Evolutionary conservation across 1,139 yeast species (phyloP), one percentile per base, ranked within the genome.

Genomic region (Pneumocystis sp.): DNA sequence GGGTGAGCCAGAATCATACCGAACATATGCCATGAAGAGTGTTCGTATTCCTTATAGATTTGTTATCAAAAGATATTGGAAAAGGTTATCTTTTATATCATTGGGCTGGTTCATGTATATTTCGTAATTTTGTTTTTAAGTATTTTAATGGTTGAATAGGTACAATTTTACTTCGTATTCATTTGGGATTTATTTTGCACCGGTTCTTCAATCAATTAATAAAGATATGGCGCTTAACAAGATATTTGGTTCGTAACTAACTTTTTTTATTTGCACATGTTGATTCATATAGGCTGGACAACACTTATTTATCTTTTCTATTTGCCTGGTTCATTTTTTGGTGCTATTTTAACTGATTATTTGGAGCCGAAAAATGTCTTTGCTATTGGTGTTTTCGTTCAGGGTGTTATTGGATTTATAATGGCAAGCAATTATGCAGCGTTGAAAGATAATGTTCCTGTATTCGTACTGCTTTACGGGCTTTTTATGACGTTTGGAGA

Each of bases 401-500:
- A 91, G 78, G 89, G 89, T 12, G 76, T 86, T 62, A 77, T 91
- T 70, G 97, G 97, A n/a, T 87, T 82, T 73, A 83, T 85, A 70
- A 86, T 91, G 91, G 91, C 96, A 65, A 93, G 85, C 17, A 77
- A 80, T 65, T 85, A 87, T 73, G 77, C 79, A 57, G 72, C 74
- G 31, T 80, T 91, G 70, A 44, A 65, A 19, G 73, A 81, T 62
- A 82, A 86, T 71, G 78, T 89, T 72, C 96, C 83, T 42, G 93
- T 84, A 0, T 89, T 91, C 73, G 86, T 85, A 62, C 93, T 89
- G 57, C 86, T 87, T 29, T 90, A 86, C 73, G 97, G 97, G 77
- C 83, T 91, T 69, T 91, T 90, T 75, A 78, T 84, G 73, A 80
- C 96, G 6, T 79, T 89, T 63, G 97, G 97, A 71, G 97, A 91